Evolutionary conservation across 768 basidiomycete genomes (phyloP), one percentile per base, ranked within the genome.

Genomic region (Leccinum aurantiacum): DNA sequence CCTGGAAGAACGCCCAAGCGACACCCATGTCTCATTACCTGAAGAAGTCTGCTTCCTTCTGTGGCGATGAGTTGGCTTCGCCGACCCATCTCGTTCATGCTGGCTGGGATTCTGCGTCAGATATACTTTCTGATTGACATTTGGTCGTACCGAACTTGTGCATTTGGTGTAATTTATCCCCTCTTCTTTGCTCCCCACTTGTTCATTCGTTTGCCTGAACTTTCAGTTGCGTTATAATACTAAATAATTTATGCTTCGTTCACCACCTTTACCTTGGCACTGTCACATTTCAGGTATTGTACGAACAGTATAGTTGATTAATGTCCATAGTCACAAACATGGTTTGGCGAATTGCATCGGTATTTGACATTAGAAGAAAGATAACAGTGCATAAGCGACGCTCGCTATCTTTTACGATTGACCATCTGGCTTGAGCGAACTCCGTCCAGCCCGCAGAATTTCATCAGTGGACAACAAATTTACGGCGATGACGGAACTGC

Each of bases 401-500:
- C 25, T 62, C 27, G 47, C 52, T 70, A 63, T 63, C 71, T 79
- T 80, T 72, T 15, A 70, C 44, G 82, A 78, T 69, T 83, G 79
- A 33, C 89, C 90, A 53, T 93, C 91, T 9, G 91, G 83, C 71
- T 93, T 93, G 69, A 93, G 78, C 54, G 91, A 93, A 74, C 89
- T 92, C 59, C 92, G 88, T 37, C 92, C 92, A 25, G 92, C 92
- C 51, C 92, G 83, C 64, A 98, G 76, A 62, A 98, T 96, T 78
- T 99, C 96, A 75, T 99, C 96, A 38, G 94, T 97, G 33, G 92
- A 95, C 56, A 98, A 76, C 60, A 98, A 80, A 75, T 98, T 98
- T 66, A 97, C 85, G 46, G 95, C 96, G 69, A 99, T 99, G 62
- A 92, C 90, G 67, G 91, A 92, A 77, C 91, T 91, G 65, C 54